These are phyloP conservation scores for Avena sativa DNA, from an alignment of 176 grass and related monocot species.

Conservation along the genomic window DNA sequence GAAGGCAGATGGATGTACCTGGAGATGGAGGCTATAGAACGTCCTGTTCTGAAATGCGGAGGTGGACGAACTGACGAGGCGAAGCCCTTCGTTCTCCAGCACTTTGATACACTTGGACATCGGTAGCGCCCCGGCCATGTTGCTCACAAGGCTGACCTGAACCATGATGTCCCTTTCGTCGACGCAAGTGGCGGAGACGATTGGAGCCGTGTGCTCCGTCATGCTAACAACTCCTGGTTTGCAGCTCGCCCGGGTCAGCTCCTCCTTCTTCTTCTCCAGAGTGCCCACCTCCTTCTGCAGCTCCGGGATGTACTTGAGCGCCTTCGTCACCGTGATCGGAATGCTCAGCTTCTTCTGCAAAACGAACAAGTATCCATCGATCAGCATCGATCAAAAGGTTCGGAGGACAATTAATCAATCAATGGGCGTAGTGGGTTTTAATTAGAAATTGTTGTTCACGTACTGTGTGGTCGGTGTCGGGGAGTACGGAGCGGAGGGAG, in stretches of 20 bases:
- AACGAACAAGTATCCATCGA: background rate
- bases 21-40: constrained; percentile 83
- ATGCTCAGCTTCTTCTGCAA: constrained; percentile 93
- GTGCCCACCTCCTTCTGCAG: constrained; percentile 68
- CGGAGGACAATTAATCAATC: background rate
- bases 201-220: constrained; percentile 26
- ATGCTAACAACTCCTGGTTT: constrained; percentile 24
- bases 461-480: constrained; percentile 69
- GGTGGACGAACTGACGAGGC: constrained; percentile 67
- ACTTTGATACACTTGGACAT: constrained; percentile 59
- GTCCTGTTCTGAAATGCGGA: constrained; percentile 51
- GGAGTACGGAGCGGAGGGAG: constrained; percentile 71
- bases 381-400: background rate
- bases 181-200: constrained; percentile 67
- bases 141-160: constrained; percentile 61
- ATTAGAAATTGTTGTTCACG: background rate
- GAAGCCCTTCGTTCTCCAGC: constrained; percentile 74
- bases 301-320: constrained; percentile 84
- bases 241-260: constrained; percentile 48
- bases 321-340: constrained; percentile 66
- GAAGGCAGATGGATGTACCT: constrained; percentile 53
- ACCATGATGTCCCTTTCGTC: constrained; percentile 77
- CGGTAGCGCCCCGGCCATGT: constrained; percentile 37
- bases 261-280: constrained; percentile 67
- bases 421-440: background rate